A percentile compares a stretch with the other conserved stretches of the same genome.
These are phyloP conservation scores for Amyloporia xantha DNA, from an alignment of 768 basidiomycete genomes.

Conservation along the genomic window DNA sequence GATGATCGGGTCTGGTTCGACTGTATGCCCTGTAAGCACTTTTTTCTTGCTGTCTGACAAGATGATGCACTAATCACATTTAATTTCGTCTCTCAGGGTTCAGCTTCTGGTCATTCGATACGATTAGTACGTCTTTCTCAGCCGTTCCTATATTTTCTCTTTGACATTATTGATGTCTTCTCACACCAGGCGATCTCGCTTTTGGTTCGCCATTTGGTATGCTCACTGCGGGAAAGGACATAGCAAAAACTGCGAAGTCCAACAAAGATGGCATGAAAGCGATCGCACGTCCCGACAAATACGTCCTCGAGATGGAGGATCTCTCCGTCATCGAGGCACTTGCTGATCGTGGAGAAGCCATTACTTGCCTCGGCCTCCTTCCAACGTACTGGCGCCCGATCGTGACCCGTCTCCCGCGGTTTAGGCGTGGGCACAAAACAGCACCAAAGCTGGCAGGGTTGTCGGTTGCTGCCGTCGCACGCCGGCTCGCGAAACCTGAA, in stretches of 20 bases:
- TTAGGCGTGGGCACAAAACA: background rate
- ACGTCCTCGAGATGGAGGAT: background rate
- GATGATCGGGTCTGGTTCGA: constrained; percentile 61
- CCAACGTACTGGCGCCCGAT: constrained; percentile 4
- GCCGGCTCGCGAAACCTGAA: constrained; percentile 1
- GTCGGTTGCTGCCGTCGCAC: constrained; percentile 8
- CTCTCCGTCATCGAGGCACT: background rate
- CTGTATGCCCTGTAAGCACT: constrained; percentile 53
- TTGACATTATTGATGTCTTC: background rate
- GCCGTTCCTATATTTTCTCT: background rate
- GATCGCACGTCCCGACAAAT: constrained; percentile 34
- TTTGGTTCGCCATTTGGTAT: constrained; percentile 86
- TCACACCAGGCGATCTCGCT: constrained; percentile 48
- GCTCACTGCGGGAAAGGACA: constrained; percentile 63
- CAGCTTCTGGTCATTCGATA: constrained; percentile 56
- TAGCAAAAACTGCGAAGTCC: constrained; percentile 53
- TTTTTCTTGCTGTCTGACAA: background rate
- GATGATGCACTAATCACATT: background rate
- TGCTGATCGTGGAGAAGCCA: background rate
- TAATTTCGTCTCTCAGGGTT: constrained; percentile 27
- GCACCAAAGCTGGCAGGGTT: background rate
- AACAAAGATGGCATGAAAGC: constrained; percentile 45
- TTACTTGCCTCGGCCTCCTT: constrained; percentile 2
- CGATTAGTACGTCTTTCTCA: constrained; percentile 42
- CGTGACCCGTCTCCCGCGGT: background rate